phyloP scores from a whole-genome alignment of 805 yeast species.

The Cyberlindnera xylosilytica region DNA sequence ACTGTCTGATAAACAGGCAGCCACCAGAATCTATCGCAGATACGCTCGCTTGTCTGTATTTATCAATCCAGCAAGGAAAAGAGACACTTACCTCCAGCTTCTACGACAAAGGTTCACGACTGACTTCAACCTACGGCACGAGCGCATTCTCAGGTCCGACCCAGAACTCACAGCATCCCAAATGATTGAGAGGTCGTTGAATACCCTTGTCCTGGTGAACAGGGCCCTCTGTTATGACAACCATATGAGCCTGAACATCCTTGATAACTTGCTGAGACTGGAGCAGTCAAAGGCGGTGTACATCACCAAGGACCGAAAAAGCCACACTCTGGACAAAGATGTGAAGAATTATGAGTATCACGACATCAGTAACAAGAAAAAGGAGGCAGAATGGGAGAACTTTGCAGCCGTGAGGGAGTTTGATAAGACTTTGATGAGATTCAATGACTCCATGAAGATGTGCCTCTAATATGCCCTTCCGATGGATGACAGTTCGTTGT shows the following conservation, averaged over 20 bases:
- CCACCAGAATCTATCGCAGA: slow-evolving; percentile 2
- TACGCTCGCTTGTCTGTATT: slow-evolving; percentile 3
- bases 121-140: slow-evolving; percentile 5
- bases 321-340: background rate
- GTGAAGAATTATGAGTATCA: slow-evolving; percentile 8
- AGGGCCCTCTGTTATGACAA: slow-evolving; percentile 9
- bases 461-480: background rate
- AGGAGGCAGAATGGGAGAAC: slow-evolving; percentile 6
- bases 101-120: slow-evolving; percentile 5
- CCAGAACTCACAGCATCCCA: background rate
- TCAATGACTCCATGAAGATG: slow-evolving; percentile 15
- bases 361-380: background rate
- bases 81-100: background rate
- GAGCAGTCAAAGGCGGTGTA: slow-evolving; percentile 12
- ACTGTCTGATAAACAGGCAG: background rate
- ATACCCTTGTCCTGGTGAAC: slow-evolving; percentile 12
- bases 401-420: slow-evolving; percentile 10
- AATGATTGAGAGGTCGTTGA: slow-evolving; percentile 5
- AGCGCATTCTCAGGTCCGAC: background rate
- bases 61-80: slow-evolving; percentile 1
- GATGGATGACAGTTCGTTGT: too few species aligned
- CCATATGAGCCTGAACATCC: slow-evolving; percentile 1
- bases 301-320: slow-evolving; percentile 3
- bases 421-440: slow-evolving; percentile 14
- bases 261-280: slow-evolving; percentile 12